phyloP scores from a whole-genome alignment of 2,329 filamentous ascomycete species.

The Talaromyces verruculosus region DNA sequence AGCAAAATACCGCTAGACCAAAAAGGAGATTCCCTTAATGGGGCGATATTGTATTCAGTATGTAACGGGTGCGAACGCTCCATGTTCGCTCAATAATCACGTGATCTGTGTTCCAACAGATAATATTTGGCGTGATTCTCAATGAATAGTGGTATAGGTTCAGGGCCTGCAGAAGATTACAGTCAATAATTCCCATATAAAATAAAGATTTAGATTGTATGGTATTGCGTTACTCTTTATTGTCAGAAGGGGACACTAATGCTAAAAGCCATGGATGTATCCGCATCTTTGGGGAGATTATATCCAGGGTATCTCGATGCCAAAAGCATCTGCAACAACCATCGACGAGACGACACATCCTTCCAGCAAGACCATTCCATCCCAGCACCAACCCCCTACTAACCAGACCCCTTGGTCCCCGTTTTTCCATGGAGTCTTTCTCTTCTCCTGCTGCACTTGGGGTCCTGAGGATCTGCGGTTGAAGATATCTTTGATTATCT shows the following conservation, averaged over 20 bases:
- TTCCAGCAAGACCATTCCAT: conserved; percentile 63
- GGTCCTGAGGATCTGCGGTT: not conserved
- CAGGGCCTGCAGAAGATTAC: too few species aligned
- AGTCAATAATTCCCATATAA: not conserved
- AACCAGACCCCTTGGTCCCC: conserved; percentile 57
- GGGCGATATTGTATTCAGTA: too few species aligned
- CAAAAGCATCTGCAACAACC: conserved; percentile 55
- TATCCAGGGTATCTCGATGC: conserved; percentile 34
- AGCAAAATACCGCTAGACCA: too few species aligned
- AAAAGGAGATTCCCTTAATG: too few species aligned
- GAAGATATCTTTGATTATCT: not conserved
- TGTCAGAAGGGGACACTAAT: not conserved
- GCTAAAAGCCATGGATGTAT: not conserved
- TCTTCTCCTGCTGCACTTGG: not conserved
- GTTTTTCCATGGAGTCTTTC: conserved; percentile 37
- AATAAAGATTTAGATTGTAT: not conserved
- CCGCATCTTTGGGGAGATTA: not conserved
- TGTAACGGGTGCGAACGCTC: too few species aligned
- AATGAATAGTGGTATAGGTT: too few species aligned
- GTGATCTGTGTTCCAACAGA: too few species aligned
- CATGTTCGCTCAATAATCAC: too few species aligned
- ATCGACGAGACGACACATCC: conserved; percentile 62
- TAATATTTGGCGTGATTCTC: too few species aligned
- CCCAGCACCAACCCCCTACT: conserved; percentile 63
- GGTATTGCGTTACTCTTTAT: not conserved